Base-by-base conservation (phyloP, 2,329 filamentous ascomycete species). In the Aureobasidium vineae region DNA sequence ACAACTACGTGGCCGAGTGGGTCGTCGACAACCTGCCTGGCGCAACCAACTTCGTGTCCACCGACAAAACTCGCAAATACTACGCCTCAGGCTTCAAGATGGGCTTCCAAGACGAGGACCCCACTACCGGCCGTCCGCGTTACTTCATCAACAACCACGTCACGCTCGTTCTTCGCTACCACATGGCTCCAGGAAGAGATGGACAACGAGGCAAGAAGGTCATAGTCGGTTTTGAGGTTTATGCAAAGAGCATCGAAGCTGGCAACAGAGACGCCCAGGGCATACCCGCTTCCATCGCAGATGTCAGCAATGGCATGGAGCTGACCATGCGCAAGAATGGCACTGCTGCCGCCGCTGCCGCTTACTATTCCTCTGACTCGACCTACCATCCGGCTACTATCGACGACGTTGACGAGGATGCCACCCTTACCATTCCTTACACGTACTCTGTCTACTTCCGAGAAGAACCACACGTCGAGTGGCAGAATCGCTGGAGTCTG, bases 391-490 rank as follows among this genome's bases (percentile, higher is more conserved):
- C 83, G 80, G 85, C 66, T 80, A 82, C 45, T 41, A 79, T 82
- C 49, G 68, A 72, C 23, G 85, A 88, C 60, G 80, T 84, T 28
- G 85, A 88, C 49, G 88, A 90, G 67, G 84, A 84, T 31, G 85
- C 86, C 16, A 90, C 82, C 1, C 77, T 95, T 59, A 87, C 84
- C 2, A 88, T 96, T 61, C 91, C 92, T 0, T 96, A 93, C 77
- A 90, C 91, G 0, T 97, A 96, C 78, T 94, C 91, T 3, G 89
- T 96, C 16, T 96, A 95, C 77, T 97, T 92, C 79, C 88, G 91
- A 61, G 90, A 96, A 75, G 91, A 96, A 69, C 85, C 88, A 49
- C 86, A 84, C 23, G 81, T 96, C 60, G 91, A 95, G 70, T 97
- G 92, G 92, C 82, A 83, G 66, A 91, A 88, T 71, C 86, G 92